phyloP scores from a whole-genome alignment of 2,329 filamentous ascomycete species.

The Calonectria leucothoes region DNA sequence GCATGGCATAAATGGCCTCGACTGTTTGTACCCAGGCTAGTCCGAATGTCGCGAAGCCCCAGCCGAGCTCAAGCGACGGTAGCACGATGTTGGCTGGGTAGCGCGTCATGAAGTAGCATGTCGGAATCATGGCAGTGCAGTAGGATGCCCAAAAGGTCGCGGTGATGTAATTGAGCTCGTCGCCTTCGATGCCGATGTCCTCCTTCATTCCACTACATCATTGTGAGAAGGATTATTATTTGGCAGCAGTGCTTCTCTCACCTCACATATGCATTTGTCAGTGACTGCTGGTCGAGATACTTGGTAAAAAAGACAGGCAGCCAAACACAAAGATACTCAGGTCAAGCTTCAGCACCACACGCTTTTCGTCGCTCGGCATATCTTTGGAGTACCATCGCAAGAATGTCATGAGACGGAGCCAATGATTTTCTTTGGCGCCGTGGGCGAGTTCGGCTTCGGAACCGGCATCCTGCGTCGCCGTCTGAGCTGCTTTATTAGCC shows the following conservation, averaged over 20 bases:
- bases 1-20: conserved; percentile 48
- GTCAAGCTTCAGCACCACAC: conserved; percentile 50
- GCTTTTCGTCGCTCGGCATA: conserved; percentile 47
- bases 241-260: conserved; percentile 20
- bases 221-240: neutral
- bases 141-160: conserved; percentile 42
- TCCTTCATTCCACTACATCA: conserved; percentile 24
- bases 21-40: conserved; percentile 39
- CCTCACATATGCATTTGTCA: conserved; percentile 53
- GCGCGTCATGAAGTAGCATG: conserved; percentile 33
- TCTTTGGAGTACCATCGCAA: conserved; percentile 48
- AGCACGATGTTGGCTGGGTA: conserved; percentile 41
- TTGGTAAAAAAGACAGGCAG: conserved; percentile 55
- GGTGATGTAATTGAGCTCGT: conserved; percentile 30
- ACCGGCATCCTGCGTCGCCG: neutral
- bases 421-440: conserved; percentile 27
- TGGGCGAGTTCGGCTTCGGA: neutral
- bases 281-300: conserved; percentile 50
- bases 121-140: conserved; percentile 7
- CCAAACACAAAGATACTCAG: conserved; percentile 52
- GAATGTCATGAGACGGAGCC: conserved; percentile 43
- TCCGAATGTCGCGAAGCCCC: conserved; percentile 38
- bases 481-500: neutral
- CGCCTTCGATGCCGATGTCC: conserved; percentile 19
- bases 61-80: conserved; percentile 45